phyloP scores from a whole-genome alignment of 2,329 filamentous ascomycete genomes.

The Biscogniauxia mediterranea region DNA sequence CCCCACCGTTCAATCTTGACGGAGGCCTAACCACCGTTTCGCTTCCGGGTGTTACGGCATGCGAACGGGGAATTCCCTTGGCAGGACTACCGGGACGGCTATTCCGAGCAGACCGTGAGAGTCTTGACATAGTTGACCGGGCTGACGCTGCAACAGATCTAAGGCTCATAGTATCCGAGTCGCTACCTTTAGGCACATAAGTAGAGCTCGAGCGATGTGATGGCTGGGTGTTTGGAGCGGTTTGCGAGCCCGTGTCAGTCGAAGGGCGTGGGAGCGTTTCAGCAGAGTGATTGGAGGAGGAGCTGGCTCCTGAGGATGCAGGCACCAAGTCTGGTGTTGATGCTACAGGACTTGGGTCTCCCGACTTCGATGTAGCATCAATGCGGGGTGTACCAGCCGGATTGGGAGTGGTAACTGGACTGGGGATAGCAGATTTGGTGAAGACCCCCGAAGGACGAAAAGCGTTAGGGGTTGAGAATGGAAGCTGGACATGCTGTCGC shows the following conservation, averaged over 20 bases:
- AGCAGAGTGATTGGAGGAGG: constrained; percentile 40
- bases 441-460: constrained; percentile 76
- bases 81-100: constrained; percentile 31
- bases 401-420: constrained; percentile 40
- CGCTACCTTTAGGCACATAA: constrained; percentile 36
- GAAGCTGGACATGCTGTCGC: constrained; percentile 74
- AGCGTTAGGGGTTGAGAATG: constrained; percentile 78
- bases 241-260: constrained; percentile 19
- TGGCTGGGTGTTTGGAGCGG: constrained; percentile 12
- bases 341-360: constrained; percentile 40
- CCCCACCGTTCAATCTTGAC: background rate
- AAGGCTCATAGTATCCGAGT: constrained; percentile 51
- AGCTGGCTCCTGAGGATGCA: constrained; percentile 35
- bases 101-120: constrained; percentile 41
- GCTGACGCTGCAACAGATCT: constrained; percentile 57
- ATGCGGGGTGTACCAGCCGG: constrained; percentile 47
- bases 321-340: constrained; percentile 50
- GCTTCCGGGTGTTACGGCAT: constrained; percentile 20
- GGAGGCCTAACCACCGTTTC: constrained; percentile 13
- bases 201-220: constrained; percentile 21
- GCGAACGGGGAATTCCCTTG: constrained; percentile 22
- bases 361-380: constrained; percentile 35
- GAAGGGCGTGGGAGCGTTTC: constrained; percentile 26
- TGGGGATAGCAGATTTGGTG: constrained; percentile 58
- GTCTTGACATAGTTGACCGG: constrained; percentile 50